These are phyloP conservation scores for Pelagophyceae sp. DNA, from an alignment of 352 stramenopile genomes.

Conservation along the genomic window DNA sequence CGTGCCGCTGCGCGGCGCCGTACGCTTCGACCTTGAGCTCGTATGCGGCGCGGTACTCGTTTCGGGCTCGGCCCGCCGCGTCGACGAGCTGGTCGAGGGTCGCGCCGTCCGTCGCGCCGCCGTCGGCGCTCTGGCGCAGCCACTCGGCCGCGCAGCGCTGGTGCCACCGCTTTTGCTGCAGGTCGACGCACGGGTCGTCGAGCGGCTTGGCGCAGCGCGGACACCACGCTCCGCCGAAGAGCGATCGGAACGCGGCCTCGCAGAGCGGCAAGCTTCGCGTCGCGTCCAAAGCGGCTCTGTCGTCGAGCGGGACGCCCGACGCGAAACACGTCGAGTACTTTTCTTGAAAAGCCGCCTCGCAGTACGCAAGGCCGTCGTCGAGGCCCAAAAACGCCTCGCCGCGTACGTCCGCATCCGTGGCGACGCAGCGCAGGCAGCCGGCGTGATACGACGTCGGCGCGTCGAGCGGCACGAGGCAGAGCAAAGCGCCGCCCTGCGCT, in stretches of 20 bases:
- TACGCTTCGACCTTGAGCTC: background rate
- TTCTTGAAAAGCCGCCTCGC: slow-evolving; percentile 14
- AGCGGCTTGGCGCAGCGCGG: slow-evolving; percentile 14
- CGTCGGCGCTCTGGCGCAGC: too few relatives aligned
- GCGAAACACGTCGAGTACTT: slow-evolving; percentile 9
- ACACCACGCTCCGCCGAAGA: slow-evolving; percentile 6
- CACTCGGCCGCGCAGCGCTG: slow-evolving; percentile 6
- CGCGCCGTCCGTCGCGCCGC: too few relatives aligned
- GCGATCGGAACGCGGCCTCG: slow-evolving; percentile 20
- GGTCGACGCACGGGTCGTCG: slow-evolving; percentile 14
- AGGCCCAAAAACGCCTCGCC: slow-evolving; percentile 13
- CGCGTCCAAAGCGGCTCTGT: slow-evolving; percentile 12
- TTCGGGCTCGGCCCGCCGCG: too few relatives aligned
- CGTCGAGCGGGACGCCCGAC: slow-evolving; percentile 13
- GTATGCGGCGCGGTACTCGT: too few relatives aligned
- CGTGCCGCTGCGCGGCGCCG: too few relatives aligned
- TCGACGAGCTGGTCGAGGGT: background rate
- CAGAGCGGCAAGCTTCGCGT: slow-evolving; percentile 1
- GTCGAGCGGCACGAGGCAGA: background rate
- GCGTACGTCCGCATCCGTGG: background rate
- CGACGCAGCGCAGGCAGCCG: slow-evolving; percentile 20
- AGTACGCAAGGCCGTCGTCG: slow-evolving; percentile 25
- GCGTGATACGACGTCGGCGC: slow-evolving; percentile 13
- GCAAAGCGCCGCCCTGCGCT: too few relatives aligned
- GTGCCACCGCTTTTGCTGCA: background rate